phyloP scores from a whole-genome alignment of 495 filamentous ascomycete genomes.

The Neurospora sp. region DNA sequence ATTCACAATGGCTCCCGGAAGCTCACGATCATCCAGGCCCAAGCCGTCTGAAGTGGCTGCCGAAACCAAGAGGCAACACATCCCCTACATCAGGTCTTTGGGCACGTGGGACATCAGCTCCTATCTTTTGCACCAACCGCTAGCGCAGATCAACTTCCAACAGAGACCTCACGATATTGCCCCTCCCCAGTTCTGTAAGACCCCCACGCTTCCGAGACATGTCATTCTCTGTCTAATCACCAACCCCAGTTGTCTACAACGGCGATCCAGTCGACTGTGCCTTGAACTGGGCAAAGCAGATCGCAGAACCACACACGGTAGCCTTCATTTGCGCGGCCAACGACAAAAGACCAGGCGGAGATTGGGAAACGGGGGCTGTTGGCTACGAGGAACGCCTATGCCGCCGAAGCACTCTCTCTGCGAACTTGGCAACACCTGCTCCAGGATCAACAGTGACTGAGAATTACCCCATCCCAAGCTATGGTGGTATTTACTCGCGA shows the following conservation, averaged over 20 bases:
- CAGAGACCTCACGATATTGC: slow-evolving; percentile 19
- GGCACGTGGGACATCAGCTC: slow-evolving; percentile 35
- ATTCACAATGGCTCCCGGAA: slow-evolving; percentile 40
- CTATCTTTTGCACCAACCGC: slow-evolving; percentile 36
- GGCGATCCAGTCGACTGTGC: slow-evolving; percentile 64
- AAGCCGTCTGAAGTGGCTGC: slow-evolving; percentile 62
- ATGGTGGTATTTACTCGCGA: slow-evolving; percentile 56
- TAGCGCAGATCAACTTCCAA: slow-evolving; percentile 28
- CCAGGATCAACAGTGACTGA: slow-evolving; percentile 23
- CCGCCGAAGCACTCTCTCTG: slow-evolving; percentile 59
- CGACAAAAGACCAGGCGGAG: slow-evolving; percentile 62
- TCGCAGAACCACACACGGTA: slow-evolving; percentile 30
- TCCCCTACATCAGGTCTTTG: slow-evolving; percentile 45
- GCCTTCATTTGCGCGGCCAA: slow-evolving; percentile 67
- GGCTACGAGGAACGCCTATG: slow-evolving; percentile 63
- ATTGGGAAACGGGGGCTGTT: slow-evolving; percentile 64
- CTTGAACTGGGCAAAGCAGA: slow-evolving; percentile 42
- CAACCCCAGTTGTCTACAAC: slow-evolving; percentile 39
- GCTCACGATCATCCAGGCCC: slow-evolving; percentile 31
- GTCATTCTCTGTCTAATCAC: slow-evolving; percentile 5
- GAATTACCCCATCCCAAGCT: slow-evolving; percentile 60
- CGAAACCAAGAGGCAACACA: slow-evolving; percentile 55
- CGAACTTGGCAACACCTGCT: slow-evolving; percentile 48
- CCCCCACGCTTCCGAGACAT: background rate
- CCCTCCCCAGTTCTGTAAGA: slow-evolving; percentile 33